phyloP scores from a whole-genome alignment of 495 filamentous ascomycete genomes.

The Penicillium fimorum region DNA sequence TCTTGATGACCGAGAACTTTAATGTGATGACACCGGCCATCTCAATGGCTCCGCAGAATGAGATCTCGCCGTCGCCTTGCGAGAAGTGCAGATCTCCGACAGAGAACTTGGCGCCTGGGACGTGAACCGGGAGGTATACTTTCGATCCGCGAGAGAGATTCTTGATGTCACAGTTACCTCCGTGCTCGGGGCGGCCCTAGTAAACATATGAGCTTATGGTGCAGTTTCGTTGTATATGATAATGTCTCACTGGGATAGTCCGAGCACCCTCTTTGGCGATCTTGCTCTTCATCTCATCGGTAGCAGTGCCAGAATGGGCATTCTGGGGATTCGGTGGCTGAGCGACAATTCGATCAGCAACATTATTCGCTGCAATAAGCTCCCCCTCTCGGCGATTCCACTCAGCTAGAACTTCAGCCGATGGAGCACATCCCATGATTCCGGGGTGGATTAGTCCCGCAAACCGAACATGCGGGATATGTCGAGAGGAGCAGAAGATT shows the following conservation, averaged over 20 bases:
- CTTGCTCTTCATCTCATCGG: slow-evolving; percentile 61
- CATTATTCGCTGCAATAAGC: slow-evolving; percentile 65
- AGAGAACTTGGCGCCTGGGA: slow-evolving; percentile 85
- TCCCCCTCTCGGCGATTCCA: slow-evolving; percentile 84
- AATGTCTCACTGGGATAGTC: slow-evolving; percentile 68
- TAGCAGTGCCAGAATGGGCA: slow-evolving; percentile 68
- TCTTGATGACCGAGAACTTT: slow-evolving; percentile 86
- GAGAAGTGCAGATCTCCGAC: slow-evolving; percentile 93
- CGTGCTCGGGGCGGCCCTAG: slow-evolving; percentile 52
- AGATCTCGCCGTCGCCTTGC: slow-evolving; percentile 91
- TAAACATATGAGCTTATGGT: background rate
- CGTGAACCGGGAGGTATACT: slow-evolving; percentile 84
- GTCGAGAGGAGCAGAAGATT: slow-evolving; percentile 86
- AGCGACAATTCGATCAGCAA: slow-evolving; percentile 71
- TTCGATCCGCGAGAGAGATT: slow-evolving; percentile 83
- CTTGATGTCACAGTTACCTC: slow-evolving; percentile 86
- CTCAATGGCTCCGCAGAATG: slow-evolving; percentile 95
- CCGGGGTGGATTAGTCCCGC: slow-evolving; percentile 93
- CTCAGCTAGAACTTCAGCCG: slow-evolving; percentile 60
- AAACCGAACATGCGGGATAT: slow-evolving; percentile 87
- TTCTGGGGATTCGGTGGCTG: slow-evolving; percentile 70
- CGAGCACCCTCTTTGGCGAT: slow-evolving; percentile 85
- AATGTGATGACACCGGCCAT: slow-evolving; percentile 94
- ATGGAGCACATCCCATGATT: slow-evolving; percentile 89
- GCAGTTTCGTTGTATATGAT: background rate